Conservation (phyloP, 2,329 filamentous ascomycete species). For the Aspergillus sp. region DNA sequence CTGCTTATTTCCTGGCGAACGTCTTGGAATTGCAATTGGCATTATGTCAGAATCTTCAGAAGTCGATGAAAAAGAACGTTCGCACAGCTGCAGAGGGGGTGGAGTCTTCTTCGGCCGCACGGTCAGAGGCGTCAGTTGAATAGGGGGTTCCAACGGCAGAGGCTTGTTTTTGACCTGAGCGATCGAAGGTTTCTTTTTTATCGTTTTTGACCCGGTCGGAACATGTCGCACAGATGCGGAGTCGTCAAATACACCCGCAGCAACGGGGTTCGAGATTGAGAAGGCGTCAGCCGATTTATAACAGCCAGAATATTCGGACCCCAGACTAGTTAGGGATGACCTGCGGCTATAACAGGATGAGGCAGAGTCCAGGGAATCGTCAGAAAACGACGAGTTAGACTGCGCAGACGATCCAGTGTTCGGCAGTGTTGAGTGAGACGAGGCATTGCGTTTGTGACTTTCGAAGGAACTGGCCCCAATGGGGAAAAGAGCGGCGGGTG, state of each 20-base stretch:
- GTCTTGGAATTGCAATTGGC: no score
- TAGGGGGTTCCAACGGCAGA: slow-evolving; percentile 33
- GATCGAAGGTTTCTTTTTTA: slow-evolving; percentile 8
- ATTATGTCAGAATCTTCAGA: no score
- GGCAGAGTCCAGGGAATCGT: slow-evolving; percentile 20
- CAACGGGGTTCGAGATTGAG: slow-evolving; percentile 19
- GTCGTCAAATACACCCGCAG: slow-evolving; percentile 32
- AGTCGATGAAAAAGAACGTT: neutral
- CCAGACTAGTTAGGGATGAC: slow-evolving; percentile 30
- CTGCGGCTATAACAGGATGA: slow-evolving; percentile 34
- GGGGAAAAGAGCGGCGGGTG: neutral
- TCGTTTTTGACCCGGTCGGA: slow-evolving; percentile 10
- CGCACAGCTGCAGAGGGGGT: slow-evolving; percentile 3
- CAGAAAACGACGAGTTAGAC: slow-evolving; percentile 16
- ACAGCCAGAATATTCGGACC: slow-evolving; percentile 16
- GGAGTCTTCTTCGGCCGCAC: slow-evolving; percentile 11
- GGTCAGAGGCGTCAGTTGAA: slow-evolving; percentile 23
- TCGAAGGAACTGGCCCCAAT: no score
- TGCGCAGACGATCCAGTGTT: neutral
- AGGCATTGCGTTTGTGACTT: no score
- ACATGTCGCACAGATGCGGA: slow-evolving; percentile 7
- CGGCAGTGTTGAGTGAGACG: neutral
- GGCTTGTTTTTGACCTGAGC: slow-evolving; percentile 34
- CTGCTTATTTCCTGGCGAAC: slow-evolving; percentile 2
- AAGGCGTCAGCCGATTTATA: slow-evolving; percentile 18